Evolutionary conservation across 768 basidiomycete species (phyloP).

Genomic region (Kwoniella botswanensis): DNA sequence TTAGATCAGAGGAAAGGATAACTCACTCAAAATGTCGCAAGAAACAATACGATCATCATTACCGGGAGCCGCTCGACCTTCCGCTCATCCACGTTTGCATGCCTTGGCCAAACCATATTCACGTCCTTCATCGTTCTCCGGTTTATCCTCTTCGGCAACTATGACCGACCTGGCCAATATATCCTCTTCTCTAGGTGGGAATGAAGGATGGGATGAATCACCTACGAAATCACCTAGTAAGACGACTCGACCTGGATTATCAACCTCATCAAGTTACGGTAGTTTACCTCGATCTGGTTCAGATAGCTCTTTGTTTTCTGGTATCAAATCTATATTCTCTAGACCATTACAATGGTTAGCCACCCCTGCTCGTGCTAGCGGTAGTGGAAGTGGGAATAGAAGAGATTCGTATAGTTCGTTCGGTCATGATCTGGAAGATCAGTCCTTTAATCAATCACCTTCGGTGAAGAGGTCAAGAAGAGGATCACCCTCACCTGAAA

Average conservation of each 20-base stretch:
- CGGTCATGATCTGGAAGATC: conserved; percentile 32
- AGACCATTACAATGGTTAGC: conserved; percentile 33
- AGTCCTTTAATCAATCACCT: conserved; percentile 15
- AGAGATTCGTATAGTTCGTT: conserved; percentile 25
- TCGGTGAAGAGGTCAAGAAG: conserved; percentile 23
- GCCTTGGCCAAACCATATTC: conserved; percentile 31
- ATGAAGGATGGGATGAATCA: neutral
- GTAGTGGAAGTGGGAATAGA: neutral
- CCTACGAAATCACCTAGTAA: conserved; percentile 26
- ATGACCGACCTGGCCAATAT: conserved; percentile 20
- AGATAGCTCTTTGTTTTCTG: conserved; percentile 26
- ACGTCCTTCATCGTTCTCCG: conserved; percentile 26
- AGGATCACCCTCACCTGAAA: conserved; percentile 23
- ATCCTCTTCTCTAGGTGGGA: neutral
- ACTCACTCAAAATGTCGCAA: conserved; percentile 3
- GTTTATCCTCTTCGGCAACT: conserved; percentile 13
- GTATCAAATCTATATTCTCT: conserved; percentile 27
- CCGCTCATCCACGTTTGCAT: conserved; percentile 32
- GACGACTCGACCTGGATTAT: conserved; percentile 11
- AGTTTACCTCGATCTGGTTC: conserved; percentile 30
- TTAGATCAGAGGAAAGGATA: neutral
- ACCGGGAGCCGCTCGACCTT: conserved; percentile 23
- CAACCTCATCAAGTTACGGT: conserved; percentile 18
- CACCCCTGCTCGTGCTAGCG: conserved; percentile 13
- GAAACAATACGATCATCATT: conserved; percentile 10